phyloP scores from a whole-genome alignment of 352 stramenopile species.

The Globisporangium lucens region DNA sequence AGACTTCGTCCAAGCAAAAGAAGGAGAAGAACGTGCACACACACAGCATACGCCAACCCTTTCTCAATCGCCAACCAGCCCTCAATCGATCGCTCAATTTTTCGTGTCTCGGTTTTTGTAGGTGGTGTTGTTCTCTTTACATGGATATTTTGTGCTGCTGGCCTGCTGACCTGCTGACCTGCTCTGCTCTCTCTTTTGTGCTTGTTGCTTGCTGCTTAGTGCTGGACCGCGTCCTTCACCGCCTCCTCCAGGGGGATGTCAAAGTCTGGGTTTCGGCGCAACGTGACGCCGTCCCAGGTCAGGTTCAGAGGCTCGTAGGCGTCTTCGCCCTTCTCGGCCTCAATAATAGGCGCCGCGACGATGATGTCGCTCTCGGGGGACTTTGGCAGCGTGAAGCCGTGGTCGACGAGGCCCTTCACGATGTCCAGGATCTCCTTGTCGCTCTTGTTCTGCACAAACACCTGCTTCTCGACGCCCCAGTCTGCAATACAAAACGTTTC shows the following conservation, averaged over 20 bases:
- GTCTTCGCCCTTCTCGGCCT: conserved; percentile 57
- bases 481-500: conserved; percentile 25
- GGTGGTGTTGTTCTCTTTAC: conserved; percentile 15
- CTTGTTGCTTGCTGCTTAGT: neutral
- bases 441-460: conserved; percentile 80
- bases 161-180: conserved; percentile 1
- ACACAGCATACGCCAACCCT: neutral
- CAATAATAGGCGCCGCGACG: conserved; percentile 70
- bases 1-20: neutral
- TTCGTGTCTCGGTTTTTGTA: conserved; percentile 6
- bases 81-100: neutral
- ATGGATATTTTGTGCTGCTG: conserved; percentile 6
- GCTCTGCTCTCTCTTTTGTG: conserved; percentile 7
- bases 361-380: conserved; percentile 84
- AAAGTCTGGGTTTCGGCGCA: conserved; percentile 83
- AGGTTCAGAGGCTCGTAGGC: conserved; percentile 83
- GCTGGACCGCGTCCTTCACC: conserved; percentile 33
- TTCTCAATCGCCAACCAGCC: conserved; percentile 2
- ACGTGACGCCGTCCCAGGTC: conserved; percentile 76
- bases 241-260: conserved; percentile 73
- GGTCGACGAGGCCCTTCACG: conserved; percentile 72
- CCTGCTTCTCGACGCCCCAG: conserved; percentile 83
- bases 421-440: conserved; percentile 79
- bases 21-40: neutral
- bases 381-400: conserved; percentile 71